Percentiles rank a stretch among this genome's conserved stretches.
phyloP scores from a whole-genome alignment of 1,139 yeast genomes.

The Protomyces pachydermus region DNA sequence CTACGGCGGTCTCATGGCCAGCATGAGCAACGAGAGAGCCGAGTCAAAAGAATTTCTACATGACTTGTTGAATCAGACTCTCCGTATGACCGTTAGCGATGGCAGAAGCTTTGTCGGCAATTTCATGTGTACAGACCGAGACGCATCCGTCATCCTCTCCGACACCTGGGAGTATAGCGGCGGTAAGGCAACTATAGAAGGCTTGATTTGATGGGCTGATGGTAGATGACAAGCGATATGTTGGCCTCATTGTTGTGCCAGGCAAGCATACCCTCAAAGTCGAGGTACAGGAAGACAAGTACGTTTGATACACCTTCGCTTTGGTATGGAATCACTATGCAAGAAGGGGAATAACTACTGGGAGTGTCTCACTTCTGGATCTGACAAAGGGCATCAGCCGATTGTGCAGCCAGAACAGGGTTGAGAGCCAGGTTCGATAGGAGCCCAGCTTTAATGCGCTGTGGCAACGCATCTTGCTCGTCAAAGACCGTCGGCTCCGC shows the following conservation, averaged over 20 bases:
- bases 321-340: not conserved
- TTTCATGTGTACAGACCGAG: conserved; percentile 19
- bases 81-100: conserved; percentile 9
- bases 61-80: conserved; percentile 6
- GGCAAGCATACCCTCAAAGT: conserved; percentile 7
- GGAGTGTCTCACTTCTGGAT: not conserved
- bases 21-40: not conserved
- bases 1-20: too few relatives aligned
- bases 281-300: not conserved
- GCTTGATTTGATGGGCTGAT: not conserved
- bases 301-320: not conserved
- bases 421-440: conserved; percentile 6
- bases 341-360: not conserved
- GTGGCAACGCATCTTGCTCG: not conserved
- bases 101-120: conserved; percentile 13
- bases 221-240: conserved; percentile 11
- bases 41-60: not conserved
- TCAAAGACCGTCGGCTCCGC: conserved; percentile 1
- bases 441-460: not conserved
- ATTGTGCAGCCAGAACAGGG: conserved; percentile 14
- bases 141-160: conserved; percentile 9
- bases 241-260: conserved; percentile 21
- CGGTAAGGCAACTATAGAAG: not conserved
- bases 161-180: conserved; percentile 18
- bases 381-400: conserved; percentile 10